Base-by-base conservation (phyloP, 2,329 filamentous ascomycete species). In the Monosporascus sp. region DNA sequence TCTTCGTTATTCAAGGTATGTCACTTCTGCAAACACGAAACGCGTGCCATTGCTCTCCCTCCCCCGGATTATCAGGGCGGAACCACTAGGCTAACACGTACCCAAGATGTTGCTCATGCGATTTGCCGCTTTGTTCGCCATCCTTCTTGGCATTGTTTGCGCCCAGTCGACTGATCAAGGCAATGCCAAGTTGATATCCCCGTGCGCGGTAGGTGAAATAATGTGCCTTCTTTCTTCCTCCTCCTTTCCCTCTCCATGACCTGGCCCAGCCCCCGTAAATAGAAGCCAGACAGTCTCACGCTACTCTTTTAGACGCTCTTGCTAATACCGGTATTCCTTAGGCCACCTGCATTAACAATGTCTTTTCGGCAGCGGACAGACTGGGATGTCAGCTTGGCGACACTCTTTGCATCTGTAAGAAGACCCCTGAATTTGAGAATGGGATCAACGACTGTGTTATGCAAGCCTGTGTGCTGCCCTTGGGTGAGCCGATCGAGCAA, bases 391-490 rank as follows among this genome's bases (percentile, higher is more conserved):
- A 57, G 6, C 54, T 54, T 11, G 62, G 63, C 7, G 66, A 70
- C 51, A 62, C 51, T 1, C 25, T 64, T 17, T 79, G 77, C 55
- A 65, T 78, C 17, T 79, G 77, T 57, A 60, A 55, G 27, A 69
- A 69, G 11, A 50, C 63, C 11, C 47, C 46, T 1, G 61, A 61
- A 20, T 74, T 65, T 4, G 15, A 56, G 1, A 55, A 60, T 51
- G 72, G 71, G n/a, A 66, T 77, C 47, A 61, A 65, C 22, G 74
- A 77, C 48, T 78, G 75, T 53, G 68, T 72, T 36, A 62, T 60
- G 45, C 52, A 62, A 24, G 61, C 63, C 14, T 72, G 70, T 48
- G 57, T 59, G 7, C 45, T 20, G 5, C 43, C 43, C 11, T 27
- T 46, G 43, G 43, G 53, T 24, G 64, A 66, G 14, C 62, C 60